These are phyloP conservation scores for Starmerella sp. DNA, from an alignment of 805 yeast species.

Conservation along the genomic window DNA sequence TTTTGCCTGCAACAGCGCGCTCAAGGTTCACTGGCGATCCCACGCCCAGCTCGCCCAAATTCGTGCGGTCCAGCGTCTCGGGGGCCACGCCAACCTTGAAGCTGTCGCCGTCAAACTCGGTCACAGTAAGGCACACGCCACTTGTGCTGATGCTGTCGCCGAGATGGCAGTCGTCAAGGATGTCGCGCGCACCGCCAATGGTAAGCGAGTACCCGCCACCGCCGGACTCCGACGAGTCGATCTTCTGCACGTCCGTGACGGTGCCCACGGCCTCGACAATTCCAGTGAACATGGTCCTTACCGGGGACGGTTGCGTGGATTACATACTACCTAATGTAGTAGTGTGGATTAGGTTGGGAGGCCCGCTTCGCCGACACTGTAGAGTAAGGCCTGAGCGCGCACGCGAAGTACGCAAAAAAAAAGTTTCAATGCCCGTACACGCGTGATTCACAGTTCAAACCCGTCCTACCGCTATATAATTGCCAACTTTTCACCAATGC, in stretches of 20 bases:
- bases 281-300: constrained; percentile 72
- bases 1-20: constrained; percentile 75
- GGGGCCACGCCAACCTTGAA: constrained; percentile 91
- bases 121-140: constrained; percentile 87
- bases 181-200: constrained; percentile 47
- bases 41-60: constrained; percentile 47
- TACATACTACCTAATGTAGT: neutral
- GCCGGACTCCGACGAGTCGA: constrained; percentile 44
- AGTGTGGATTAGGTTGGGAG: neutral
- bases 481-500: no score
- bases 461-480: no score
- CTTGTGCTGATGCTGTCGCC: constrained; percentile 91
- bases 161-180: constrained; percentile 69
- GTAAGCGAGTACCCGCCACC: constrained; percentile 67
- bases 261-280: constrained; percentile 75
- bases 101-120: constrained; percentile 48
- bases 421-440: no score
- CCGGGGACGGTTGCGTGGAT: neutral
- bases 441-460: no score
- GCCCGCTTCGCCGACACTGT: neutral
- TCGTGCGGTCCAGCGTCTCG: constrained; percentile 76
- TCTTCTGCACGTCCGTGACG: constrained; percentile 37
- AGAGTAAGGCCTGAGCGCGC: no score
- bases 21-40: constrained; percentile 75
- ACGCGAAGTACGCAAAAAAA: no score